Evolutionary conservation across 1,284 basidiomycete species (phyloP), one percentile per base, ranked within the genome.

Genomic region (Taiwanofungus camphoratus): DNA sequence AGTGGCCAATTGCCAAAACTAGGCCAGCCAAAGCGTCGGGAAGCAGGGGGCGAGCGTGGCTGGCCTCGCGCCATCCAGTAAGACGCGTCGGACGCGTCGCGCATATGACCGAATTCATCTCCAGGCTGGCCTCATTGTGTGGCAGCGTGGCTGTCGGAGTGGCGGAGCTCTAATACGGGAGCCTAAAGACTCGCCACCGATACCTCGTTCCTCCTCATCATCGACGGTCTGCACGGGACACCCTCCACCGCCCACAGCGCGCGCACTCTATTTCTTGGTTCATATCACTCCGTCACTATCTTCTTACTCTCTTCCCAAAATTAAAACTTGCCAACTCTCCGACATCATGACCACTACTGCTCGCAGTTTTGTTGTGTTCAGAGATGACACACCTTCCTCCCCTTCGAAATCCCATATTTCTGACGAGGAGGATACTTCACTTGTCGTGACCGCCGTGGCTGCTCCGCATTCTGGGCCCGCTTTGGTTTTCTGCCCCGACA

Each of bases 281-380:
- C 23, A 24, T 26, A 18, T 20, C 24, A 27, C 39, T 30, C 32
- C 34, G 20, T 32, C 18, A 15, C 13, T 19, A 29, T 27, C 29
- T 34, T 24, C 36, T 32, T 32, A 29, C 29, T 31, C 37, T 20
- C 20, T 30, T 38, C 24, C 41, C 27, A n/a, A n/a, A n/a, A 27
- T 13, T 13, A 7, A 7, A 27, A 24, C 21, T 5, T 16, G 20
- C 7, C 15, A 22, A 30, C 35, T 48, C 26, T 42, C 42, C 42
- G 42, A 41, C 44, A 39, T 38, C 36, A 55, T 53, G 48, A 26
- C 52, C 36, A 77, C 82, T 72, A 66, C 77, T 54, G 61, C 67
- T 47, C 76, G 78, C 47, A 67, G 66, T 24, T 87, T 87, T 58
- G 73, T 75, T 40, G 77, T 87, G 44, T 87, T 84, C 61, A 72